Percentiles rank a stretch among this genome's conserved stretches.
Evolutionary conservation across 768 basidiomycete genomes (phyloP).

Genomic region (Kwoniella bestiolae): DNA sequence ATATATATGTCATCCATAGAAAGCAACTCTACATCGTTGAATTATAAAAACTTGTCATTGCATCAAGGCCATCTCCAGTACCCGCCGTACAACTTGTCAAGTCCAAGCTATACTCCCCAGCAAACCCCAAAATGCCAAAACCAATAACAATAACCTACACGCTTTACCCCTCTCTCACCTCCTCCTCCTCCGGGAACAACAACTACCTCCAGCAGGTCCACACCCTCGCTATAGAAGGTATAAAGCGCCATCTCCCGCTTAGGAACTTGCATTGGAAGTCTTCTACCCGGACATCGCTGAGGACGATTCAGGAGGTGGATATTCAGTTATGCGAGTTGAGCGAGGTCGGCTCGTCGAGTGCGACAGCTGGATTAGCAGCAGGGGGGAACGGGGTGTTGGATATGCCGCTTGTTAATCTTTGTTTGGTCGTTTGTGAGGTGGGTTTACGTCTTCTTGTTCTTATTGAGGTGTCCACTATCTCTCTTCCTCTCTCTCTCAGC

Average conservation of each 20-base stretch:
- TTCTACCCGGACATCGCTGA: conserved; percentile 68
- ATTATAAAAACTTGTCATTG: too few species aligned
- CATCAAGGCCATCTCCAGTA: too few species aligned
- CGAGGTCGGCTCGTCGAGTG: conserved; percentile 6
- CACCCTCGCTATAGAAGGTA: conserved; percentile 29
- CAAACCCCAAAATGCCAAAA: conserved; percentile 18
- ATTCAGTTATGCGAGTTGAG: conserved; percentile 67
- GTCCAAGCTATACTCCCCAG: not conserved
- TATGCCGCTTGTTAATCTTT: conserved; percentile 82
- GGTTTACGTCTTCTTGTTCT: conserved; percentile 35
- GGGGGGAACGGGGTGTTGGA: conserved; percentile 74
- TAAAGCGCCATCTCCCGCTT: conserved; percentile 65
- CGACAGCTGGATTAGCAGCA: conserved; percentile 26
- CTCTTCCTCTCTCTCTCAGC: too few species aligned
- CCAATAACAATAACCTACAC: conserved; percentile 48
- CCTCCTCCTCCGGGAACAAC: conserved; percentile 20
- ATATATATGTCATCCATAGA: too few species aligned
- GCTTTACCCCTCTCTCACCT: conserved; percentile 35
- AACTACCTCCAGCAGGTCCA: not conserved
- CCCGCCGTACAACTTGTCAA: too few species aligned
- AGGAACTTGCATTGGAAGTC: conserved; percentile 93
- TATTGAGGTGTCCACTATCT: not conserved
- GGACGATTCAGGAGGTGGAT: conserved; percentile 87
- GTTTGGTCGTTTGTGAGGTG: conserved; percentile 87
- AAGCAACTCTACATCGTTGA: not conserved